Conservation (phyloP, 2,329 filamentous ascomycete species). For the Aspergillus spinulosporus region DNA sequence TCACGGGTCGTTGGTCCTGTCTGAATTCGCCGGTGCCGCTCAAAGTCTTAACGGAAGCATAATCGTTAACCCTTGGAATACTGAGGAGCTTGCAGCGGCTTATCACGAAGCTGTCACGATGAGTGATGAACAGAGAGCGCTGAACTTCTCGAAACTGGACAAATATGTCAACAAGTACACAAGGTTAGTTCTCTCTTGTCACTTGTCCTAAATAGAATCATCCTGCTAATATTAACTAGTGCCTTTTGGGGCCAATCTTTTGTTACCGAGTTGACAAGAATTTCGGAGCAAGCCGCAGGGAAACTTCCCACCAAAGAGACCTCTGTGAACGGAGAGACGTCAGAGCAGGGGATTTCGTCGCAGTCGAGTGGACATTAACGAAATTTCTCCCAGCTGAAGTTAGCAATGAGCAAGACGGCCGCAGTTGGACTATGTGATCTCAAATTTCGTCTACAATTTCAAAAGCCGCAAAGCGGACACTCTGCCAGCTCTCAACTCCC, state of each 20-base stretch:
- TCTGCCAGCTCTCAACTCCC: neutral
- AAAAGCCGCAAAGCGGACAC: neutral
- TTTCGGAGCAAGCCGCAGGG: conserved; percentile 47
- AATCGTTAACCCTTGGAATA: conserved; percentile 98
- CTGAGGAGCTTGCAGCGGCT: conserved; percentile 87
- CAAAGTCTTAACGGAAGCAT: conserved; percentile 91
- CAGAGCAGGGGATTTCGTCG: conserved; percentile 7
- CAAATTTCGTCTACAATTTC: neutral
- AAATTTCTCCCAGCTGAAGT: neutral
- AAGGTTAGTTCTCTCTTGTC: conserved; percentile 50
- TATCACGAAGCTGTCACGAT: conserved; percentile 96
- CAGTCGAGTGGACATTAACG: neutral
- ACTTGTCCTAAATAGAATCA: neutral
- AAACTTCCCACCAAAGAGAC: conserved; percentile 39
- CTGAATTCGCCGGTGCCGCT: conserved; percentile 93
- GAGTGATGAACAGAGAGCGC: conserved; percentile 79
- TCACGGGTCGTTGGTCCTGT: conserved; percentile 91
- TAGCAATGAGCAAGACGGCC: neutral
- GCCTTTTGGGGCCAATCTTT: conserved; percentile 97
- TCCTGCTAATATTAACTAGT: conserved; percentile 45
- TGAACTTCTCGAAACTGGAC: conserved; percentile 88
- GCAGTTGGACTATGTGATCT: neutral
- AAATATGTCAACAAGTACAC: conserved; percentile 98
- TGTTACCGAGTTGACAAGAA: conserved; percentile 73
- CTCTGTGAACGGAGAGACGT: conserved; percentile 19